Base-by-base conservation (phyloP, 257 asterid genomes). In the Solanum chiquidenum region DNA sequence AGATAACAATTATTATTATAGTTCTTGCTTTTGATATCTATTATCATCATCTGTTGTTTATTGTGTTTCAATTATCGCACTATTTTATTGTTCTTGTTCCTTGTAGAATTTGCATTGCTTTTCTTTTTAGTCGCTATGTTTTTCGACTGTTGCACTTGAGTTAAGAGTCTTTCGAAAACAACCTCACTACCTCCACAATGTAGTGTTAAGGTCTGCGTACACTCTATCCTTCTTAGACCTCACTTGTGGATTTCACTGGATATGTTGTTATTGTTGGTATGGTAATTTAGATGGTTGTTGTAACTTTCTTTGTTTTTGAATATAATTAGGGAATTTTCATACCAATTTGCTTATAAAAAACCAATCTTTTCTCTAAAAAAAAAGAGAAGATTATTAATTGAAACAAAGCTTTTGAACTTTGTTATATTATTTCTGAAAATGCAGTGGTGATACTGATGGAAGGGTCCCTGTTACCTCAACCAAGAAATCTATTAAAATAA, bases 371-470 rank as follows among this genome's bases (percentile, higher is more conserved):
- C n/a, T 33, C 5, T 4, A 0, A 21, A 18, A 16, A 9, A 71
- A 34, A 6, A 11, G 3, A 33, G 34, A 33, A 20, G 7, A 9
- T 34, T 34, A 14, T 34, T 34, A 20, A 73, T 73, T 34, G 27
- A 18, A 33, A 73, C 3, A 20, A 20, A 35, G 18, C 18, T 73
- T 34, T 73, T 73, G 29, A 34, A 35, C 29, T 35, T 73, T 20
- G 31, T 73, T 73, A 73, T 20, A 20, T 31, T 71, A 31, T 35
- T 20, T 72, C 7, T 73, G 4, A 73, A 35, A 35, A 85, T 93
- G 93, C 91, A 96, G 99, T 34, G 98, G 99, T 35, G 99, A 96
- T 58, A 91, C 72, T 12, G 99, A 96, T 90, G 99, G 93, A 60
- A 94, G 96, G 76, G 86, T 96, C 27, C 99, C 99, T 0, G 94